Percentiles rank a stretch among this genome's conserved stretches.
Conservation (phyloP, 2,329 filamentous ascomycete species). For the Fusarium beomiforme region DNA sequence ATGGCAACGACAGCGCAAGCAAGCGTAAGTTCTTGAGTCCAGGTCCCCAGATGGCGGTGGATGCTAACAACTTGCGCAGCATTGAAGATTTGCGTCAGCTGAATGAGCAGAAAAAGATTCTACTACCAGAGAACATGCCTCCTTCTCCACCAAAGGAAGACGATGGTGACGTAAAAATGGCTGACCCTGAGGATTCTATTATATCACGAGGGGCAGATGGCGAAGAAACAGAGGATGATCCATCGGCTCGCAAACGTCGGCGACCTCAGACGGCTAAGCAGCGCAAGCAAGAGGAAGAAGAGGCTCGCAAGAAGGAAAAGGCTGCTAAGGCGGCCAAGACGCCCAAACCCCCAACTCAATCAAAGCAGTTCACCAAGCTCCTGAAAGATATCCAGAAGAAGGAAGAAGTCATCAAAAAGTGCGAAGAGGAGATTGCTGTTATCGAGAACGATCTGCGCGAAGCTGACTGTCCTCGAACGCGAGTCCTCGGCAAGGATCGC, state of each 20-base stretch:
- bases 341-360: conserved; percentile 75
- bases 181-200: conserved; percentile 69
- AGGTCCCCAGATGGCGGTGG: neutral
- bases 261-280: conserved; percentile 71
- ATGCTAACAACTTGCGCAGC: conserved; percentile 52
- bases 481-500: conserved; percentile 89
- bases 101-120: conserved; percentile 77
- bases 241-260: conserved; percentile 61
- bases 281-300: conserved; percentile 80
- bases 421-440: conserved; percentile 84
- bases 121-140: conserved; percentile 77
- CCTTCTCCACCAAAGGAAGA: conserved; percentile 68
- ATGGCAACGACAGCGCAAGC: conserved; percentile 80
- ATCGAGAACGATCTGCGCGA: conserved; percentile 94
- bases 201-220: conserved; percentile 68
- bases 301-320: conserved; percentile 67
- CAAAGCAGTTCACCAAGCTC: conserved; percentile 88
- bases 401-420: conserved; percentile 80
- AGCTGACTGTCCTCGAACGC: conserved; percentile 90
- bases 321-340: conserved; percentile 72
- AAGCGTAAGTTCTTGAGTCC: conserved; percentile 60
- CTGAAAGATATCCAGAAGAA: conserved; percentile 90
- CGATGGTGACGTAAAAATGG: conserved; percentile 69
- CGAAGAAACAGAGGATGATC: conserved; percentile 81
- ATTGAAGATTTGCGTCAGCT: conserved; percentile 76